Base-by-base conservation (phyloP, 2,329 filamentous ascomycete genomes). In the Neophaeococcomyces aloes region DNA sequence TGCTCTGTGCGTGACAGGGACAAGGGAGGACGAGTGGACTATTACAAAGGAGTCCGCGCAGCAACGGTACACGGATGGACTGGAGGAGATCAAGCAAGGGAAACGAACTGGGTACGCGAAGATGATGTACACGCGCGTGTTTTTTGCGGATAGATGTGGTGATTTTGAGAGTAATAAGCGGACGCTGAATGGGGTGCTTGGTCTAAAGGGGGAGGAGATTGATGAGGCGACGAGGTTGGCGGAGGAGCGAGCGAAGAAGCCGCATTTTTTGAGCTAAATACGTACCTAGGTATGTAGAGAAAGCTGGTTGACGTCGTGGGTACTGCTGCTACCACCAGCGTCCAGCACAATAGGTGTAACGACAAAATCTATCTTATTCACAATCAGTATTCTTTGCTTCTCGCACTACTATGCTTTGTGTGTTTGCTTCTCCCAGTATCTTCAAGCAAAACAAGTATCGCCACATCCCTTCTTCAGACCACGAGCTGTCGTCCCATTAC, bases 21-120 rank as follows among this genome's bases (percentile, higher is more conserved):
- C 72, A 0, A 71, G 62, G 1, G 72, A 79, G 29, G 61, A 59
- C 0, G 79, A 83, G 53, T 84, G 80, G 80, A 67, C 56, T 2
- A 68, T 84, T 44, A 64, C 55, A 1, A 59, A 68, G 5, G 70
- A 78, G 59, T 52, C 58, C 52, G 58, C 0, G 59, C 64, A 1
- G 49, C 62, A 30, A 59, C 73, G 57, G 67, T 77, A 18, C 48
- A 57, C 63, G 40, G 64, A 70, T 1, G 77, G 68, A 0, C 48
- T 66, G 44, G 65, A 66, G 39, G 57, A 58, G 15, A 38, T 81
- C 5, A 57, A 69, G 47, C 39, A 48, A 8, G 71, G 67, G 21
- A 67, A 69, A 14, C 53, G 39, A 38, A 54, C 52, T 13, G 78
- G 68, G 0, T 76, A 70, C 49, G 57, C 53, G 2, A 65, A 66